Conservation (phyloP, 257 asterid species). For the Solanum ahanhuiri region DNA sequence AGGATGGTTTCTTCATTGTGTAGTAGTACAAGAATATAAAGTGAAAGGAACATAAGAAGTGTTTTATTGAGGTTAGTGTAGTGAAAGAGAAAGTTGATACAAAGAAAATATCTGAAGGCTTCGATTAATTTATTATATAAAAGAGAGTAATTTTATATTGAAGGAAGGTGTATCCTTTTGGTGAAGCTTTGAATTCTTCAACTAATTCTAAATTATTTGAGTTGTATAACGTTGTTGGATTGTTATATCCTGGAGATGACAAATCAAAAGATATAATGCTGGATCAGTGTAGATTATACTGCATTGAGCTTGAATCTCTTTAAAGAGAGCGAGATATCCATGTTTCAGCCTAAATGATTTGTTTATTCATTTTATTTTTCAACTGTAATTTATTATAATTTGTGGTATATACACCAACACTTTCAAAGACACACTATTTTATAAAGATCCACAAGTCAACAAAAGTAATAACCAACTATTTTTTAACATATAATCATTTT, state of each 20-base stretch:
- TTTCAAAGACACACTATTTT: neutral
- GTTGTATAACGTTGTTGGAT: neutral
- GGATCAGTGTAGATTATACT: too few species aligned
- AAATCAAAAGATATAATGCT: too few species aligned
- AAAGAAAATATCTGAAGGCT: too few species aligned
- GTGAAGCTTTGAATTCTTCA: neutral
- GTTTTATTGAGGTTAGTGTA: too few species aligned
- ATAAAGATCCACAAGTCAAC: neutral
- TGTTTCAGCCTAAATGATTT: neutral
- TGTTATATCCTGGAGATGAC: too few species aligned
- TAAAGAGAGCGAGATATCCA: neutral
- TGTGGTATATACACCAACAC: neutral
- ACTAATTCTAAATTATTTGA: too few species aligned
- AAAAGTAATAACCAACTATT: neutral
- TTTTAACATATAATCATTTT: too few species aligned
- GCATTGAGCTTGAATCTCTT: neutral
- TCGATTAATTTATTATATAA: too few species aligned
- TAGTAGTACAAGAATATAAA: neutral
- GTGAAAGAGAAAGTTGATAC: neutral
- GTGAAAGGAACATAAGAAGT: neutral
- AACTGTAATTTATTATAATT: too few species aligned
- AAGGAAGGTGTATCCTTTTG: neutral
- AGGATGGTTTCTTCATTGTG: neutral
- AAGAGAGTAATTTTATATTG: neutral
- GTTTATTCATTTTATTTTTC: neutral